phyloP scores from a whole-genome alignment of 495 filamentous ascomycete genomes.

The Mycothermus thermophilus region DNA sequence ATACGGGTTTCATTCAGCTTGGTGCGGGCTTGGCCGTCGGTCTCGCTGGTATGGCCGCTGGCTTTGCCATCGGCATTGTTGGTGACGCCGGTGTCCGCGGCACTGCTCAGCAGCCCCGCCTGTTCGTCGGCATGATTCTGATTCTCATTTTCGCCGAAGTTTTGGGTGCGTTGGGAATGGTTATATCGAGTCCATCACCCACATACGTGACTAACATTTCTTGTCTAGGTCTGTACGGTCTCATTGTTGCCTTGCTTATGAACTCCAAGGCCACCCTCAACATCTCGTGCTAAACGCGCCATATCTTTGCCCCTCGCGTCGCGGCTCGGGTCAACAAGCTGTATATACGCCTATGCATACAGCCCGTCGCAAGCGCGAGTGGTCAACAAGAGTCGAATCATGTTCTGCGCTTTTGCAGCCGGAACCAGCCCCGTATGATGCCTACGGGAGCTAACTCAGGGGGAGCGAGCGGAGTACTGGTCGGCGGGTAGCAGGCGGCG shows the following conservation, averaged over 20 bases:
- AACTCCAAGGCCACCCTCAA: conserved; percentile 65
- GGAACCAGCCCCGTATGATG: too few relatives aligned
- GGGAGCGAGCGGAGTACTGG: conserved; percentile 6
- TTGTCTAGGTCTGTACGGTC: conserved; percentile 72
- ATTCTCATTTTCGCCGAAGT: conserved; percentile 99
- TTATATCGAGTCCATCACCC: too few relatives aligned
- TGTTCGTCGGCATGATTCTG: conserved; percentile 99
- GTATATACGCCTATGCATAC: conserved; percentile 9
- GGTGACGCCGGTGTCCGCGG: conserved; percentile 98
- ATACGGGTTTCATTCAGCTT: conserved; percentile 92
- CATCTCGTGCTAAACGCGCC: conserved; percentile 24
- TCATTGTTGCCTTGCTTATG: conserved; percentile 98
- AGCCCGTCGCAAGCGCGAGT: too few relatives aligned
- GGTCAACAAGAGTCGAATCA: too few relatives aligned
- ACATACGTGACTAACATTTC: conserved; percentile 3
- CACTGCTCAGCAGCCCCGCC: conserved; percentile 90
- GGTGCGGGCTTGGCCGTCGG: conserved; percentile 94
- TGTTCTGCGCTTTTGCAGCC: conserved; percentile 2
- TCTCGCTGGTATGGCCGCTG: conserved; percentile 92
- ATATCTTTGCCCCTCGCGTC: background rate
- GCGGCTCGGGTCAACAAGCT: conserved; percentile 13
- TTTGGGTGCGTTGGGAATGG: conserved; percentile 71
- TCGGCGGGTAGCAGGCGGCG: conserved; percentile 17
- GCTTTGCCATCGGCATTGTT: conserved; percentile 97
- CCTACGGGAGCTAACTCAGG: conserved; percentile 1